Percentiles rank a stretch among this genome's conserved stretches.
Evolutionary conservation across 108 stramenopile species (phyloP).

Genomic region (Epithemia pelagica): DNA sequence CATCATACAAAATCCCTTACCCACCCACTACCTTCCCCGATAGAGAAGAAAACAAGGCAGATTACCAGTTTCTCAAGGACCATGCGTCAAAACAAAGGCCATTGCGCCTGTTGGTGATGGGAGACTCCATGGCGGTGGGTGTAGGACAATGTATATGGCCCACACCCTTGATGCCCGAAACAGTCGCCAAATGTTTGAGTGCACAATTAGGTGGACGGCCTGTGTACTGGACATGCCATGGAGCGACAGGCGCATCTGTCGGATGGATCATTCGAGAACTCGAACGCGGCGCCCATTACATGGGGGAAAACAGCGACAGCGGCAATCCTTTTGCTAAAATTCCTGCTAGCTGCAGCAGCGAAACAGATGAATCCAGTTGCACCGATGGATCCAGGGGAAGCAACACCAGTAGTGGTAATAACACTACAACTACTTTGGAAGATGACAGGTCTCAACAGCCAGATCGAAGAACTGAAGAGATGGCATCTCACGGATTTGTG

Average conservation of each 20-base stretch:
- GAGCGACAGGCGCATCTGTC: constrained; percentile 37
- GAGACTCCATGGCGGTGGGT: constrained; percentile 63
- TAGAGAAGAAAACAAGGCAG: neutral
- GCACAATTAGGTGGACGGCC: constrained; percentile 37
- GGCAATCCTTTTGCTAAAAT: neutral
- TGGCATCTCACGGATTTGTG: neutral
- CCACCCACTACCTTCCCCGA: too few relatives aligned
- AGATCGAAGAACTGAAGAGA: neutral
- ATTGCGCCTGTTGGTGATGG: constrained; percentile 48
- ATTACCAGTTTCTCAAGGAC: neutral
- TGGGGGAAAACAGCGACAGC: neutral
- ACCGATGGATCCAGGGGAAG: neutral
- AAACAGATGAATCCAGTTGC: neutral
- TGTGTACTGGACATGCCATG: constrained; percentile 56
- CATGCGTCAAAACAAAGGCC: constrained; percentile 11
- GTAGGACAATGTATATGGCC: constrained; percentile 44
- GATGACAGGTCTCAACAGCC: neutral
- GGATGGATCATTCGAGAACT: constrained; percentile 18
- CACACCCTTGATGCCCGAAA: constrained; percentile 51
- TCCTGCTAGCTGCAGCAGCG: neutral
- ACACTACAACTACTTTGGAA: too few relatives aligned
- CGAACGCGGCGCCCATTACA: constrained; percentile 2
- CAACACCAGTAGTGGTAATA: neutral
- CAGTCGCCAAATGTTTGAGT: constrained; percentile 40
- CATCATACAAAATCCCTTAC: too few relatives aligned